Conservation (phyloP, 495 filamentous ascomycete genomes). For the Annulohypoxylon maeteangense region DNA sequence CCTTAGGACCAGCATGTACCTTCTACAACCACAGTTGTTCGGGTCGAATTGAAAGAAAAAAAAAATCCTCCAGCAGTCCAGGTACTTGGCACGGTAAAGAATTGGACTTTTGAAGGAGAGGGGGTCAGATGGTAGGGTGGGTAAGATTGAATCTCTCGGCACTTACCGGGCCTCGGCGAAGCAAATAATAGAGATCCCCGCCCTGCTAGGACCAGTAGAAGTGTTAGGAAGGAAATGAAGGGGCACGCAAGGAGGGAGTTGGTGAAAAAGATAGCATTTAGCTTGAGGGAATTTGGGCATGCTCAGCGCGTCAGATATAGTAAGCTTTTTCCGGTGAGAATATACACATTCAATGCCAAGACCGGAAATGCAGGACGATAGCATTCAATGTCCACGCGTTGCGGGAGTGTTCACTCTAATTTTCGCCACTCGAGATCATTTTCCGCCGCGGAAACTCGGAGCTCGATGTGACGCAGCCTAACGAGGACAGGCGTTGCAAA, state of each 20-base stretch:
- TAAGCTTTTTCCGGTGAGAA: slow-evolving; percentile 36
- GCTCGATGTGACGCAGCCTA: slow-evolving; percentile 15
- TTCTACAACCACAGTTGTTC: not conserved
- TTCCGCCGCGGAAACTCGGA: slow-evolving; percentile 31
- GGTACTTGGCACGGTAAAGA: not conserved
- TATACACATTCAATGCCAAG: slow-evolving; percentile 29
- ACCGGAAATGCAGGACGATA: slow-evolving; percentile 27
- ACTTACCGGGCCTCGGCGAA: slow-evolving; percentile 26
- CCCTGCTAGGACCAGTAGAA: slow-evolving; percentile 14
- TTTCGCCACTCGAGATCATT: slow-evolving; percentile 15
- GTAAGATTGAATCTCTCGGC: slow-evolving; percentile 34
- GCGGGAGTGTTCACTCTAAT: slow-evolving; percentile 14
- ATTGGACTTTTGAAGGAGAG: not conserved
- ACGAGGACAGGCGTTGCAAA: slow-evolving; percentile 10
- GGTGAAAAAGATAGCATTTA: slow-evolving; percentile 19
- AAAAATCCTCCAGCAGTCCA: not conserved
- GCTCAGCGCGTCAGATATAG: slow-evolving; percentile 42
- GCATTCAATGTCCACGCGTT: slow-evolving; percentile 18
- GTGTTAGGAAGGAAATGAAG: slow-evolving; percentile 24
- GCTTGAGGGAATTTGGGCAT: slow-evolving; percentile 38
- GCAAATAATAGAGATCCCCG: slow-evolving; percentile 20
- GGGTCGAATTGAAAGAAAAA: not conserved
- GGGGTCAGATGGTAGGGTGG: slow-evolving; percentile 2
- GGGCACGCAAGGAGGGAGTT: slow-evolving; percentile 11
- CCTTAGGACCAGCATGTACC: not conserved